Evolutionary conservation across 805 yeast genomes (phyloP).

Genomic region (Saccharomyces paradoxus): DNA sequence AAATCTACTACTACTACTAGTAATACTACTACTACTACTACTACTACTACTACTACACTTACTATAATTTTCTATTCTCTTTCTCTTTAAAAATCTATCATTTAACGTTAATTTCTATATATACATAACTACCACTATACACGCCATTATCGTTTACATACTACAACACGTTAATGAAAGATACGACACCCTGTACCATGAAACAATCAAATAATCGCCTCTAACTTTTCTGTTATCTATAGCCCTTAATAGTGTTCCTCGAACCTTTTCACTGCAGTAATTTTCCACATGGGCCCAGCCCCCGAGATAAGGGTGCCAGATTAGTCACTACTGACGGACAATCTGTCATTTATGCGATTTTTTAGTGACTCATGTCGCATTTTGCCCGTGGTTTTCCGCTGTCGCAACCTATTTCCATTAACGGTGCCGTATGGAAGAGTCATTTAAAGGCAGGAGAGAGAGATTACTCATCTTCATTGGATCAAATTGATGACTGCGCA

Average conservation of each 20-base stretch:
- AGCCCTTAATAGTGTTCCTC: neutral
- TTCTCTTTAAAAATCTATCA: neutral
- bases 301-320: neutral
- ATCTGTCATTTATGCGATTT: neutral
- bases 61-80: neutral
- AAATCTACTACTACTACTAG: neutral
- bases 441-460: neutral
- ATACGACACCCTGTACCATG: neutral
- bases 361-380: neutral
- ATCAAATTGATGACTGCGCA: neutral
- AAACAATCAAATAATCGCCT: neutral
- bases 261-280: neutral
- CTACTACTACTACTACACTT: neutral
- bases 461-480: neutral
- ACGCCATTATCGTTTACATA: neutral
- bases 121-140: neutral
- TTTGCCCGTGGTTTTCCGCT: neutral
- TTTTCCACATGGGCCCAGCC: neutral
- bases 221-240: neutral
- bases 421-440: neutral
- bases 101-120: neutral
- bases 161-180: neutral
- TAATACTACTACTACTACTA: neutral
- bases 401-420: neutral
- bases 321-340: neutral